Evolutionary conservation across 192 early-diverging fungal species (phyloP), one percentile per base, ranked within the genome.

Genomic region (Mortierella antarctica): DNA sequence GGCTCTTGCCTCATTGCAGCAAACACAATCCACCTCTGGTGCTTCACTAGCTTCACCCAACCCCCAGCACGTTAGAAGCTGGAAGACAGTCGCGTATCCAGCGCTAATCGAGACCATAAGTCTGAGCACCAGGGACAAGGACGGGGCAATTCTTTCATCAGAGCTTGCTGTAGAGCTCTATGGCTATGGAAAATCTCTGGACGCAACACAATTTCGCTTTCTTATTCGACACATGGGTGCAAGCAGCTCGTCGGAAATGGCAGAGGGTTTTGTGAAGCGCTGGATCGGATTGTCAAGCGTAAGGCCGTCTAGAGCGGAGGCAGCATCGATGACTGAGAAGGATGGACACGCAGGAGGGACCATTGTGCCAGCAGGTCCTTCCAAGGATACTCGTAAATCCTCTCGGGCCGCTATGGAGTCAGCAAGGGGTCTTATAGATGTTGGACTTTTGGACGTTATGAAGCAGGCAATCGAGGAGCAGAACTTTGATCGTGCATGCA

Each of bases 391-490:
- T 2, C 57, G 61, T 39, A 74, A 57, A 31, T 31, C 31, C 1
- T 31, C 31, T 31, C 31, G 31, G 3, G 31, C 31, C 31, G 31
- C 31, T 31, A 31, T 31, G 31, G 31, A 31, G 31, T 31, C 31
- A 31, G 31, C 31, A 31, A 31, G 31, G 31, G 31, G 54, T 15
- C 52, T 75, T 18, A 60, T 44, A 2, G 73, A 75, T 17, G 59
- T 69, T 62, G 74, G 74, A 9, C 67, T 76, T 9, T 67, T 69
- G 12, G 74, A 76, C 47, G 47, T 69, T 50, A 45, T 64, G 14
- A 69, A 64, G 41, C 74, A 57, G 51, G 74, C 74, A 6, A 61
- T 39, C 31, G 23, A 23, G 2, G 67, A 68, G 14, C 46, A 57
- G 13, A 20, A 69, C 23, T 67, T 69, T 56, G 48, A 62, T n/a